Evolutionary conservation across 768 basidiomycete species (phyloP).

Genomic region (Hypsizygus marmoreus): DNA sequence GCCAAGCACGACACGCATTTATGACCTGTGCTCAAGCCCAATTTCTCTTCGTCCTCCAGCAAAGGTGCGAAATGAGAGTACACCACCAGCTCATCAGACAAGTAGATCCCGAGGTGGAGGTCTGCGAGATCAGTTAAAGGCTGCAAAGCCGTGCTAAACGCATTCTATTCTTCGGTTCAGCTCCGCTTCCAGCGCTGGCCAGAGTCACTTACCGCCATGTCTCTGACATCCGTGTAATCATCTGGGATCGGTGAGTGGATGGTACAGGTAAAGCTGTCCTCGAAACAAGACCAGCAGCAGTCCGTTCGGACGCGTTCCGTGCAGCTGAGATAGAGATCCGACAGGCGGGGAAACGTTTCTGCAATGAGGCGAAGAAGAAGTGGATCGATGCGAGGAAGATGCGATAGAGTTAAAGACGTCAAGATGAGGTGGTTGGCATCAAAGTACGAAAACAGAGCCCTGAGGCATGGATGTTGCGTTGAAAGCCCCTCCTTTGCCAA

Average conservation of each 20-base stretch:
- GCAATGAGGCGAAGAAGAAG: slow-evolving; percentile 50
- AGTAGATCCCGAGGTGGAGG: slow-evolving; percentile 63
- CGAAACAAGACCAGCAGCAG: slow-evolving; percentile 68
- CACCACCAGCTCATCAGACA: slow-evolving; percentile 56
- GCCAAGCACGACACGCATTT: slow-evolving; percentile 40
- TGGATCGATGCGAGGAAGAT: slow-evolving; percentile 58
- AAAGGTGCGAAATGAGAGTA: slow-evolving; percentile 48
- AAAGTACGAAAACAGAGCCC: slow-evolving; percentile 34
- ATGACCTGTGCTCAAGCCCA: slow-evolving; percentile 28
- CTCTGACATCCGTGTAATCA: slow-evolving; percentile 39
- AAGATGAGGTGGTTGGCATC: slow-evolving; percentile 34
- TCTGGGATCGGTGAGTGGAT: slow-evolving; percentile 67
- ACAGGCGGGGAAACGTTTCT: slow-evolving; percentile 44
- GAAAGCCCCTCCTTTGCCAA: slow-evolving; percentile 43
- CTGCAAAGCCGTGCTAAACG: slow-evolving; percentile 44
- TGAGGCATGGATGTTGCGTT: slow-evolving; percentile 42
- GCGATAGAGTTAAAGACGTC: slow-evolving; percentile 49
- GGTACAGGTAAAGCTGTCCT: slow-evolving; percentile 55
- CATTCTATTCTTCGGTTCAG: slow-evolving; percentile 29
- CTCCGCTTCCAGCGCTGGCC: background rate
- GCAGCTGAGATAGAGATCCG: slow-evolving; percentile 55
- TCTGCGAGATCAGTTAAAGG: slow-evolving; percentile 47
- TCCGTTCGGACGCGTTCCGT: slow-evolving; percentile 56
- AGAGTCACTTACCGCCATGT: slow-evolving; percentile 52
- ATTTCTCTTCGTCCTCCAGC: slow-evolving; percentile 25